Evolutionary conservation across 306 rosid species (phyloP), one percentile per base, ranked within the genome.

Genomic region (cucumber (Cucumis sativus)): DNA sequence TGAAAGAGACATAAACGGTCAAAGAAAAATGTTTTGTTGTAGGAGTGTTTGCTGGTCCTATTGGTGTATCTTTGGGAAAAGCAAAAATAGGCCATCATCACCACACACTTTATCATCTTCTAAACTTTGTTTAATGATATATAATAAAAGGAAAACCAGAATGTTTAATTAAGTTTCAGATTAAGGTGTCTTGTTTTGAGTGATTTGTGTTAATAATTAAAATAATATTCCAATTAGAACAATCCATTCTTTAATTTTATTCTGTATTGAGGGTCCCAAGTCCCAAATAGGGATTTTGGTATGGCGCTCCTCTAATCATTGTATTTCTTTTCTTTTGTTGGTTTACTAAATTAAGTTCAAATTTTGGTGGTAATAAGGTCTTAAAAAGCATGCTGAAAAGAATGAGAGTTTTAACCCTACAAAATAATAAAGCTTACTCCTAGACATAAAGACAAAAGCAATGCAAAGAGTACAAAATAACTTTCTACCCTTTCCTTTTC

Each of bases 371-470:
- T 85, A 88, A 84, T 85, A 89, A 85, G 85, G 85, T 91, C 83
- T 85, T 80, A 86, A 93, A 93, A 88, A 28, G 90, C 87, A 90
- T 76, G 90, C 90, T 80, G 77, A 62, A 84, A 93, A 85, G 90
- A 85, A 68, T 37, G 84, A 8, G 69, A 10, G 66, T 49, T 85
- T 84, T 91, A 87, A 84, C 92, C 93, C 93, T 88, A 87, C 89
- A 71, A 59, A 74, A 28, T 28, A 28, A 28, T 80, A 89, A 93
- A 91, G 90, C 76, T 66, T 86, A 30, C 83, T 69, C 16, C 10
- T 83, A 45, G 18, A 55, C 78, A 57, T n/a, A n/a, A 79, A 79
- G 82, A 74, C 82, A 59, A 71, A 67, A 79, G 76, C 72, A 69
- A 65, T 30, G 25, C 18, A 23, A 30, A 75, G 88, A 78, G 90